These are phyloP conservation scores for Xylaria sp. DNA, from an alignment of 2,329 filamentous ascomycete genomes.

Conservation along the genomic window DNA sequence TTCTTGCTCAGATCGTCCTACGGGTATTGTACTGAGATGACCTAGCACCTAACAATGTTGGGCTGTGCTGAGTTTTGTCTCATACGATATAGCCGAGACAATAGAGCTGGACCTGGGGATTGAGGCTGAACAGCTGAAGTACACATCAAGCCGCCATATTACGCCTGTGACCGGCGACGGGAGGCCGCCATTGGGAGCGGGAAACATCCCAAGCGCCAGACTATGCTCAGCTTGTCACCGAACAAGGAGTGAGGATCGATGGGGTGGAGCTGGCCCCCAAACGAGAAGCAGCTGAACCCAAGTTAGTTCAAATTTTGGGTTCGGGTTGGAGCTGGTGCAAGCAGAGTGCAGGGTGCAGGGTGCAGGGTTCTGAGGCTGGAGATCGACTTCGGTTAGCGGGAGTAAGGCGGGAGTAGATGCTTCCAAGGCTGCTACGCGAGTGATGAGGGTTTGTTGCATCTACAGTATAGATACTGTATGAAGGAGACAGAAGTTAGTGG, in stretches of 20 bases:
- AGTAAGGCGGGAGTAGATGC: too few species aligned
- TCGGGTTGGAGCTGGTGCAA: too few species aligned
- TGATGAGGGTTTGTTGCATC: too few species aligned
- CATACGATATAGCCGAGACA: background rate
- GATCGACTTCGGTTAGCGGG: too few species aligned
- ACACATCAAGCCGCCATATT: background rate
- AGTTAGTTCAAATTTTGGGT: too few species aligned
- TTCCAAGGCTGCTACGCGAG: too few species aligned
- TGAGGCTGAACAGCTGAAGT: background rate
- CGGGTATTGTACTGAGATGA: conserved; percentile 5
- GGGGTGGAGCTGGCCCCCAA: conserved; percentile 14
- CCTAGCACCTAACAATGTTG: background rate
- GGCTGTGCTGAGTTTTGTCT: background rate
- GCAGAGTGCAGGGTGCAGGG: too few species aligned
- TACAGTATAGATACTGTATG: too few species aligned
- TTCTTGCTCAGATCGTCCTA: too few species aligned
- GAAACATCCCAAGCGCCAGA: background rate
- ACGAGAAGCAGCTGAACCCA: conserved; percentile 19
- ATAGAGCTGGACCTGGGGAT: background rate
- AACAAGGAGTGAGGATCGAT: background rate
- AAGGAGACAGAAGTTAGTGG: too few species aligned
- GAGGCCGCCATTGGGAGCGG: background rate
- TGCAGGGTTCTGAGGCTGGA: too few species aligned
- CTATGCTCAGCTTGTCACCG: conserved; percentile 18
- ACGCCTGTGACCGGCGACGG: background rate